Evolutionary conservation across 768 basidiomycete genomes (phyloP), one percentile per base, ranked within the genome.

Genomic region (Ramaria rubella): DNA sequence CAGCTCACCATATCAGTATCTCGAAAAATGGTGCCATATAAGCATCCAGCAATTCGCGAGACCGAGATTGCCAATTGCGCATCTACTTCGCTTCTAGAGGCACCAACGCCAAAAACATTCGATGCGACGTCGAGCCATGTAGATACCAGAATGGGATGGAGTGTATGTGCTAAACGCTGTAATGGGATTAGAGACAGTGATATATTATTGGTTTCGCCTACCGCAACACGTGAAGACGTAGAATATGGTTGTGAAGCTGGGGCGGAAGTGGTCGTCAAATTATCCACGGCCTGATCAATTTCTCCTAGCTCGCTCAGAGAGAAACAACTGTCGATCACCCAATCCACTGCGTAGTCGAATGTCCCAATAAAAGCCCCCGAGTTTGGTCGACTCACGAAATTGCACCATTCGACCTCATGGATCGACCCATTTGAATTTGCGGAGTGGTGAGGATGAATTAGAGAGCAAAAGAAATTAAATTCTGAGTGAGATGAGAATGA

Each of bases 121-220:
- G 94, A 90, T 4, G 91, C 90, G 61, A 82, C 82, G 67, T 98
- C 94, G 21, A 98, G 80, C 70, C 92, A 90, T 1, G 88, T 85
- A 21, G 91, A 85, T 2, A 92, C 72, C 11, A 97, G 73, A 9
- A 85, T 84, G 3, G 91, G 77, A 62, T 93, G 82, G n/a, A 98
- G 70, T 14, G 84, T 80, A 52, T 79, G 77, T 56, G 87, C 81
- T 26, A 96, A 73, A 67, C 63, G 59, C 72, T 74, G 59, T 24
- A 7, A 21, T 23, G 17, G 49, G 21, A 42, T 8, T 17, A 15
- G 24, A 30, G 26, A 21, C 11, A 58, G 12, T 26, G 12, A 7
- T n/a, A n/a, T 12, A 44, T 12, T 26, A 45, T 34, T 9, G 34
- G 19, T 14, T 14, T 6, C 17, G 33, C 49, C 58, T 44, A 30